Base-by-base conservation (phyloP, 1,284 basidiomycete genomes). In the Sanghuangporus weigelae region DNA sequence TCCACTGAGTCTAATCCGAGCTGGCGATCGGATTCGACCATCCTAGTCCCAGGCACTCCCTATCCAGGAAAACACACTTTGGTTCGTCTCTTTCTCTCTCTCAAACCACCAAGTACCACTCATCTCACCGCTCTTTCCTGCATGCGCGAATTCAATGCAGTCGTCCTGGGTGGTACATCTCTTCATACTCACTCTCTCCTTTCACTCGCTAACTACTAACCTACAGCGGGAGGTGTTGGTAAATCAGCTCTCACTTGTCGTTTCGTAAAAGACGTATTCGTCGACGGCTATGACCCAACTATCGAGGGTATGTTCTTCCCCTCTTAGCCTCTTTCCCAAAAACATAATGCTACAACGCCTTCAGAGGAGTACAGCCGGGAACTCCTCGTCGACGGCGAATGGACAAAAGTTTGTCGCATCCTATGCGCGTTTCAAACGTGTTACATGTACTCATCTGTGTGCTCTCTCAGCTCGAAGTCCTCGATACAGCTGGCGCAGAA, bases 401-500 rank as follows among this genome's bases (percentile, higher is more conserved):
- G 78, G 62, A 78, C 79, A 68, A 80, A 79, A 70, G 84, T 85
- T 70, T 68, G 83, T 60, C 31, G 51, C 26, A 53, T 48, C 23
- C 23, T 14, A 7, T 11, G 7, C 10, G 16, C n/a, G 38, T n/a
- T 46, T 7, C 44, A 19, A 7, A 7, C 7, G 3, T 44, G 26
- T n/a, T 14, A 23, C 57, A 59, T 57, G 26, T 31, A 12, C 44
- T 36, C 53, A n/a, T 48, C 23, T 40, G 11, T 44, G 16, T 38
- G 12, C 53, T 7, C 38, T 10, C 49, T 53, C 57, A 91, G 87
- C 84, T 95, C 63, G 92, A 96, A 71, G 87, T 96, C 44, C 75
- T 95, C 62, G 94, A 96, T 73, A 96, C 94, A 12, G 94, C 94
- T 19, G 93, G 94, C 11, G 87, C 89, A n/a, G 92, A 92, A 71